Evolutionary conservation across 1,284 basidiomycete species (phyloP), one percentile per base, ranked within the genome.

Genomic region (Microbotryomycetes sp.): DNA sequence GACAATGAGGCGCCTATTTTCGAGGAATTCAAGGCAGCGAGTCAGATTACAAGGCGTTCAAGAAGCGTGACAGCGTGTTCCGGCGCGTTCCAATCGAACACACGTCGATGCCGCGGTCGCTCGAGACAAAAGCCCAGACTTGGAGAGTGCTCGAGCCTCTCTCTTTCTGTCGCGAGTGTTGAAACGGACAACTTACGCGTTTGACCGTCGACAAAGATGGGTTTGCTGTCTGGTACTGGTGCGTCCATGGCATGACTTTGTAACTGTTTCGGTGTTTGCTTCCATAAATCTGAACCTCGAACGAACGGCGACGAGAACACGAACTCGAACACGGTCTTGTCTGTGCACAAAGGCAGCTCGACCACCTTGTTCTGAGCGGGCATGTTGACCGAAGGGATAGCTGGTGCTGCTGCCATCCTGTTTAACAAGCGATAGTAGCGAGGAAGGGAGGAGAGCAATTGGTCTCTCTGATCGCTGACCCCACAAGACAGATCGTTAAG

Each of bases 271-370:
- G 62, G 56, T n/a, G 62, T 56, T 4, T 49, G 54, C 28, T 63
- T 36, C 60, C 58, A 56, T 6, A 60, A 59, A n/a, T 32, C 28
- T 2, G 65, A 59, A 2, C 63, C 67, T 19, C 58, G 55, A 19
- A 60, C 60, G 60, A 69, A 69, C 1, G 67, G 67, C 42, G 63
- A 60, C 2, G 57, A 60, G 62, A 68, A 68, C n/a, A 66, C 51
- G 57, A 68, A 68, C 42, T 65, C 61, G 58, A 65, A 63, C 1
- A 63, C 57, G 58, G 64, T 49, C 31, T n/a, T 47, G 47, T 1
- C 14, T 4, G 1, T 25, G 1, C 7, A 14, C 12, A 3, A 26
- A 0, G 32, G 32, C 36, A 52, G 22, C 2, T 31, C n/a, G 53
- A 45, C 53, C 12, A 23, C 25, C 36, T 54, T 15, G 32, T 42